These are phyloP conservation scores for Pinus tabuliformis DNA, from an alignment of 75 land plant species.

Conservation along the genomic window DNA sequence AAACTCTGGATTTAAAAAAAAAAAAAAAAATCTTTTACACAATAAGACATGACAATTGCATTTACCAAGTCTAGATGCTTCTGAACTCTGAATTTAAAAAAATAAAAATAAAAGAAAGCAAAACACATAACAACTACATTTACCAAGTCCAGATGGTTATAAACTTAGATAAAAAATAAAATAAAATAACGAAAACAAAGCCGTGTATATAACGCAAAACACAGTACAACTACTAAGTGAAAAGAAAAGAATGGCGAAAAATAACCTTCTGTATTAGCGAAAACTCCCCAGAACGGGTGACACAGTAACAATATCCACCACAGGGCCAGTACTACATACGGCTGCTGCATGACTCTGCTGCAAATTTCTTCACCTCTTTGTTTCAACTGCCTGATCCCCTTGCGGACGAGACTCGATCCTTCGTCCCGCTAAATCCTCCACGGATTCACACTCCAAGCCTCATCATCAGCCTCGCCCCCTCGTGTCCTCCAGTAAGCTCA, in stretches of 20 bases:
- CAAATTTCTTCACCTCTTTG: too few relatives aligned
- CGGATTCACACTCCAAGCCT: background rate
- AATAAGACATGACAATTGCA: background rate
- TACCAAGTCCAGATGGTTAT: too few relatives aligned
- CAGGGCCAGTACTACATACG: conserved; percentile 1
- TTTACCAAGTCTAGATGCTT: background rate
- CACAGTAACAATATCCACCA: conserved; percentile 15
- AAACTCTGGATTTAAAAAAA: background rate
- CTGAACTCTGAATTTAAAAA: background rate
- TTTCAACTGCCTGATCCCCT: too few relatives aligned
- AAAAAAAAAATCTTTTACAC: too few relatives aligned
- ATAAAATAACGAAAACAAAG: background rate
- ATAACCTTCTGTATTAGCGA: conserved; percentile 25
- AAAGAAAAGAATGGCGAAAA: background rate
- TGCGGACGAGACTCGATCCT: too few relatives aligned
- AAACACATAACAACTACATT: too few relatives aligned
- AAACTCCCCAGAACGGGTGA: conserved; percentile 15
- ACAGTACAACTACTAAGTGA: background rate
- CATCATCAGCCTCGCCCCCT: background rate
- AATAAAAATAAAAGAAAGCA: too few relatives aligned
- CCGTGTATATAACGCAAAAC: too few relatives aligned
- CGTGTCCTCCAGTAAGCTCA: too few relatives aligned
- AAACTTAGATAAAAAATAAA: too few relatives aligned
- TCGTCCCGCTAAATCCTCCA: background rate
- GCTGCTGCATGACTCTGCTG: background rate